A percentile compares a stretch with the other conserved stretches of the same genome.
Conservation (phyloP, 2,329 filamentous ascomycete genomes). For the Colletotrichum sp. region DNA sequence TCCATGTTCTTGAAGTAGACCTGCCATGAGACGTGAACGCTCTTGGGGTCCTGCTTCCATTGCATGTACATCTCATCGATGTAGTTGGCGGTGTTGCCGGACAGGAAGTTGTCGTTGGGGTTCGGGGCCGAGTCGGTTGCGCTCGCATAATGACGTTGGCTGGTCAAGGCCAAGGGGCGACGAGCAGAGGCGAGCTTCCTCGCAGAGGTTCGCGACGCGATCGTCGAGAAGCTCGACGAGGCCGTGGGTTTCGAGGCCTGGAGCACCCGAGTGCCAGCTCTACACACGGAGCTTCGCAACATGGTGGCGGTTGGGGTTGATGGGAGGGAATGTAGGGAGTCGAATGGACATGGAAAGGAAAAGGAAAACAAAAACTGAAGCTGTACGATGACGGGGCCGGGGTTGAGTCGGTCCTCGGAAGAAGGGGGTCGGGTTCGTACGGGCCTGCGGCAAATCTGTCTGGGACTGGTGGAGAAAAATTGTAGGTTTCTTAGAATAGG, state of each 20-base stretch:
- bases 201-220: constrained; percentile 44
- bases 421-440: constrained; percentile 12
- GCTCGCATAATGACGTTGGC: constrained; percentile 60
- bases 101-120: constrained; percentile 94
- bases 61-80: constrained; percentile 99
- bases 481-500: background rate
- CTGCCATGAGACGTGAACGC: constrained; percentile 98
- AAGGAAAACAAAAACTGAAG: background rate
- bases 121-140: constrained; percentile 66
- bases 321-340: background rate
- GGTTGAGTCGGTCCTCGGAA: constrained; percentile 18
- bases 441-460: constrained; percentile 15
- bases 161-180: constrained; percentile 54
- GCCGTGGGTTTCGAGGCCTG: constrained; percentile 54
- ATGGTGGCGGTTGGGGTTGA: constrained; percentile 49
- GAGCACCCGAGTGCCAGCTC: constrained; percentile 69
- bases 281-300: constrained; percentile 73
- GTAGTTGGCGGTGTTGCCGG: constrained; percentile 97
- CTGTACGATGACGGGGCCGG: background rate
- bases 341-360: constrained; percentile 2
- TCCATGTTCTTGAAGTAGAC: constrained; percentile 99
- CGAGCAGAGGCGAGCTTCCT: constrained; percentile 51
- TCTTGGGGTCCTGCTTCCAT: constrained; percentile 92
- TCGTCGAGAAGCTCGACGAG: constrained; percentile 46
- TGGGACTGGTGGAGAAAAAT: constrained; percentile 13